Conservation (phyloP, 2,329 filamentous ascomycete species). For the Arthroderma sp. region DNA sequence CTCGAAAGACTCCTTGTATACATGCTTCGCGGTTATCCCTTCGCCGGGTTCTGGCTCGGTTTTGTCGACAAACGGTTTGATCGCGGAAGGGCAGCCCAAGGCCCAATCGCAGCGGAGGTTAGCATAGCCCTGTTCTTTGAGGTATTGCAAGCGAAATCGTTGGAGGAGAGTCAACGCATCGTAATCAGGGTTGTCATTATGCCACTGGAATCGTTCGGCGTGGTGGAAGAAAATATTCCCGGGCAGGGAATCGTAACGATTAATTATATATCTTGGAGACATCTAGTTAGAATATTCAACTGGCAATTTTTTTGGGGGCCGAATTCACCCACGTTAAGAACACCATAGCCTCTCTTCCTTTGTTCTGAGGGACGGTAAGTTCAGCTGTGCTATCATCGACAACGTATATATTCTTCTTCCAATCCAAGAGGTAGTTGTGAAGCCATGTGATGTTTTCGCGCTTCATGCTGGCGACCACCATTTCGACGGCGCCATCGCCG, state of each 20-base stretch:
- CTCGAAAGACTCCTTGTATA: conserved; percentile 36
- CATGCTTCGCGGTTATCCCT: conserved; percentile 12
- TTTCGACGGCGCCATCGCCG: conserved; percentile 63
- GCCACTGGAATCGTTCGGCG: conserved; percentile 45
- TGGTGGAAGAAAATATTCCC: conserved; percentile 52
- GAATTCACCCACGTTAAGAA: conserved; percentile 40
- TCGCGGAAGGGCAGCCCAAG: conserved; percentile 48
- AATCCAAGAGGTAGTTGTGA: conserved; percentile 30
- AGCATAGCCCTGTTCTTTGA: conserved; percentile 45
- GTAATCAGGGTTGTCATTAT: conserved; percentile 43
- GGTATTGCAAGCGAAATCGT: conserved; percentile 40
- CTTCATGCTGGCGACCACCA: conserved; percentile 32
- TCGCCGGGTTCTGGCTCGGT: conserved; percentile 39
- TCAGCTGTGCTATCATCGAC: conserved; percentile 41
- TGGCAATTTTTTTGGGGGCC: background rate
- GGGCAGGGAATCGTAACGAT: conserved; percentile 48
- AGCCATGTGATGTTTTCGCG: conserved; percentile 32
- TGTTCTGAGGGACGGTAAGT: conserved; percentile 45
- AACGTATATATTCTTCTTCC: conserved; percentile 45
- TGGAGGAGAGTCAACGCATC: conserved; percentile 41
- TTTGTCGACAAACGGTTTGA: conserved; percentile 37
- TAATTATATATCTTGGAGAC: conserved; percentile 41
- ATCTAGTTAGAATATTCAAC: background rate
- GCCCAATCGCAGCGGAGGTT: conserved; percentile 48
- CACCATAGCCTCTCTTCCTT: conserved; percentile 51